Percentiles rank a stretch among this genome's conserved stretches.
Evolutionary conservation across 208 protist genomes (phyloP).

Genomic region (Endotrypanum monterogeii): DNA sequence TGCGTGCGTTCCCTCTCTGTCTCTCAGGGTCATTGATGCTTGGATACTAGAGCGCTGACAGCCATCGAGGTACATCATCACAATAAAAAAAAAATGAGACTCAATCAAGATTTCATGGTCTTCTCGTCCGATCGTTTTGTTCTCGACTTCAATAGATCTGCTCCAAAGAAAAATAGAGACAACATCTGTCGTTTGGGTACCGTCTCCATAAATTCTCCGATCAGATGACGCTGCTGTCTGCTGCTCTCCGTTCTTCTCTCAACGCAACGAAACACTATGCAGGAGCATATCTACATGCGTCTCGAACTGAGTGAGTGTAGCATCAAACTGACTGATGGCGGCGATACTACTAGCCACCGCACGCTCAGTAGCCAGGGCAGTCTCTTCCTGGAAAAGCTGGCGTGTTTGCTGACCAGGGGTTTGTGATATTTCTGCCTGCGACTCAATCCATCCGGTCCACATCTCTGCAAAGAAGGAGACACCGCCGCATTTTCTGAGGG

Average conservation of each 20-base stretch:
- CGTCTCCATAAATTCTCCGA: not conserved
- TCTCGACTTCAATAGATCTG: too few species aligned
- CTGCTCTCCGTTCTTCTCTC: not conserved
- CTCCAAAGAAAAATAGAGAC: too few species aligned
- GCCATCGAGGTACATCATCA: too few species aligned
- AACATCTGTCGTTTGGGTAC: not conserved
- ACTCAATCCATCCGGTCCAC: not conserved
- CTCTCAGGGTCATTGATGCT: too few species aligned
- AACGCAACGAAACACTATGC: slow-evolving; percentile 8
- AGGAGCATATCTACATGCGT: slow-evolving; percentile 21
- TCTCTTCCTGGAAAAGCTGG: slow-evolving; percentile 1
- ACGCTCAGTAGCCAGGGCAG: slow-evolving; percentile 5
- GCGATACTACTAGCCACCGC: slow-evolving; percentile 10
- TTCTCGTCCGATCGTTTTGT: too few species aligned
- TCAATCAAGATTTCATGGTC: too few species aligned
- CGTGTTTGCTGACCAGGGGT: slow-evolving; percentile 5
- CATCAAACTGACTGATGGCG: slow-evolving; percentile 5
- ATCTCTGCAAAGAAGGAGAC: not conserved
- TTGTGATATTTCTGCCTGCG: slow-evolving; percentile 3
- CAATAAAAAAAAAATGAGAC: too few species aligned
- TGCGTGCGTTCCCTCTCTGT: too few species aligned
- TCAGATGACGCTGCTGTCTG: not conserved
- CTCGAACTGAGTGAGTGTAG: slow-evolving; percentile 14
- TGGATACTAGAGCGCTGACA: too few species aligned
- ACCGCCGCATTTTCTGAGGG: not conserved